These are phyloP conservation scores for Cyclanthera cordifolia DNA, from an alignment of 306 rosid species.

Conservation along the genomic window DNA sequence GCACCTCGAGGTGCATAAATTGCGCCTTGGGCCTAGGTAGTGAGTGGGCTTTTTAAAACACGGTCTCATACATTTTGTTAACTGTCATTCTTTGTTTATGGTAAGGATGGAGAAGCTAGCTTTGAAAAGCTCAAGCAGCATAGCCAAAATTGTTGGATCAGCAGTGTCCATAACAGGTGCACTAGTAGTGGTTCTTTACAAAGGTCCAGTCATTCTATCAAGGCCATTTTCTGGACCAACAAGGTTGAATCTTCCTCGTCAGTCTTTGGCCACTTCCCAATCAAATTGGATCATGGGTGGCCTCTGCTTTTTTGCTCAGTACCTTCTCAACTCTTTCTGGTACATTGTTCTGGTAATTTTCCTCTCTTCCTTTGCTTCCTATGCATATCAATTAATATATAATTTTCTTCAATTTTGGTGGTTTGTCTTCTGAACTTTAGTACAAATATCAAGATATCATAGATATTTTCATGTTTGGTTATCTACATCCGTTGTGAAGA, in stretches of 20 bases:
- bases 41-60: too few species aligned
- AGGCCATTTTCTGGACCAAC: conserved; percentile 3
- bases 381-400: too few species aligned
- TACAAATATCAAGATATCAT: neutral
- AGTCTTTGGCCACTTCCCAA: conserved; percentile 13
- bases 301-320: conserved; percentile 14
- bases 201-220: conserved; percentile 27
- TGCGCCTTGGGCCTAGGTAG: too few species aligned
- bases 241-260: neutral
- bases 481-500: neutral
- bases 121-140: conserved; percentile 32
- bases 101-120: conserved; percentile 42
- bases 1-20: too few species aligned
- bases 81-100: too few species aligned
- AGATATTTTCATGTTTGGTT: neutral
- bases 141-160: conserved; percentile 40
- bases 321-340: conserved; percentile 20
- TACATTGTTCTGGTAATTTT: conserved; percentile 21
- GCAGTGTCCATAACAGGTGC: conserved; percentile 42
- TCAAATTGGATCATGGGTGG: conserved; percentile 22
- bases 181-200: conserved; percentile 34
- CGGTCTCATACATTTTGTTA: neutral
- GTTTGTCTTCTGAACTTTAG: neutral
- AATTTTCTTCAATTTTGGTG: too few species aligned
- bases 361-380: neutral